Base-by-base conservation (phyloP, 768 basidiomycete species). In the Leucocoprinus leucothites region DNA sequence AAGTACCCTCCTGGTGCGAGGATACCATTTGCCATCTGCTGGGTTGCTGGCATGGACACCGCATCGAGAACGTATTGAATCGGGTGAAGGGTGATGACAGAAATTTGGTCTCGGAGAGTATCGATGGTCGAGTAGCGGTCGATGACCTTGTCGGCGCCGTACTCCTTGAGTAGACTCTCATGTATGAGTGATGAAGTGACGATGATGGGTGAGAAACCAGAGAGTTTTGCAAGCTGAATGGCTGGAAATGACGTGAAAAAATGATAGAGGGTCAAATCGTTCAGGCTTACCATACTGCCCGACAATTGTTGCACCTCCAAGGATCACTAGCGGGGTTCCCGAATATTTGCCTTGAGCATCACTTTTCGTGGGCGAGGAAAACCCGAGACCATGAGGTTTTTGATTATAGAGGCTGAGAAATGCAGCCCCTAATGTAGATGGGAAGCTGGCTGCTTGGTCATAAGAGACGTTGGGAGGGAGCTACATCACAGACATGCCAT, bases 161-260 rank as follows among this genome's bases (percentile, higher is more conserved):
- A 60, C 5, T 63, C 64, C 57, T 67, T 64, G 28, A 78, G 65
- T 18, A 55, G 55, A 1, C 57, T 48, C 26, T 62, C 51, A 28
- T 73, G 65, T n/a, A 61, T 58, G 11, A 46, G 60, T 14, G 69
- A 73, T 0, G 73, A 65, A 3, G 67, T 74, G 48, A 69, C 58
- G n/a, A 76, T 76, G 49, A 78, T 73, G 13, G 72, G 72, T 18
- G 66, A 64, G 61, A 76, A 76, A 2, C 74, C 76, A 2, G 74
- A 72, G 41, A 69, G 31, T 48, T 60, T 67, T 18, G 72, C 74
- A 26, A 78, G 65, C 57, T 78, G 74, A 53, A 75, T 69, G n/a
- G 56, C 76, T 77, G 22, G 66, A 52, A 28, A 35, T 1, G 24
- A 31, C 14, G 38, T 26, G 38, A 25, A 22, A 69, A 71, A 4